These are phyloP conservation scores for Aspergillus brunneoviolaceus DNA, from an alignment of 2,329 filamentous ascomycete species.

Conservation along the genomic window DNA sequence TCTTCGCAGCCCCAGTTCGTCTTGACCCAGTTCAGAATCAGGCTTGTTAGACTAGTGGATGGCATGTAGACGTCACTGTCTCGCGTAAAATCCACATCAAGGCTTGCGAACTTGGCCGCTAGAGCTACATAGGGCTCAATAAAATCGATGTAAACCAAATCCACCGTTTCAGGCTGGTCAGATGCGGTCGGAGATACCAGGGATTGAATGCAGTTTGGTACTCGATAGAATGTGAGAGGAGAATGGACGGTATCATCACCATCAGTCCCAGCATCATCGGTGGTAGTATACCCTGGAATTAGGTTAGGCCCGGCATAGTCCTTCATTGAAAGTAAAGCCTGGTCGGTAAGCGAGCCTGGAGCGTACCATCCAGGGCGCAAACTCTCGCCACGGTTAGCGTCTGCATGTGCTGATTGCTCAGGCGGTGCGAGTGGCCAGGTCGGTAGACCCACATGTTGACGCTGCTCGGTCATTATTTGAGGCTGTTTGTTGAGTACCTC, in stretches of 20 bases:
- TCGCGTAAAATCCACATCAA: slow-evolving; percentile 47
- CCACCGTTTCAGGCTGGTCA: slow-evolving; percentile 67
- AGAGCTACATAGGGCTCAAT: slow-evolving; percentile 77
- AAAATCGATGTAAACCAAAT: slow-evolving; percentile 90
- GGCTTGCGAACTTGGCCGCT: slow-evolving; percentile 64
- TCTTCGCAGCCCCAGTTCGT: slow-evolving; percentile 52
- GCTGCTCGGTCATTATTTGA: slow-evolving; percentile 43
- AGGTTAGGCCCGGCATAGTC: slow-evolving; percentile 41
- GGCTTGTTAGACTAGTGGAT: slow-evolving; percentile 55
- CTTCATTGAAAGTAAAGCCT: slow-evolving; percentile 28
- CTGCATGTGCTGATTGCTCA: slow-evolving; percentile 40
- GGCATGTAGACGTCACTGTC: slow-evolving; percentile 56
- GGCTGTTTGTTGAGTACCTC: slow-evolving; percentile 59
- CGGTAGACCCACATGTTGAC: slow-evolving; percentile 17
- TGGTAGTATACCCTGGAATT: slow-evolving; percentile 79
- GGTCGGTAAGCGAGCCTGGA: slow-evolving; percentile 18
- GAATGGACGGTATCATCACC: slow-evolving; percentile 89
- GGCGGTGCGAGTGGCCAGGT: slow-evolving; percentile 44
- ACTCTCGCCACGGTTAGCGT: not conserved
- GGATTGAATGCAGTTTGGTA: slow-evolving; percentile 82
- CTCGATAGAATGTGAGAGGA: slow-evolving; percentile 68
- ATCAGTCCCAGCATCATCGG: slow-evolving; percentile 76
- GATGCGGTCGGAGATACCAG: slow-evolving; percentile 50
- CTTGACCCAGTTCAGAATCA: slow-evolving; percentile 61
- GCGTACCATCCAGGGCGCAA: not conserved